A percentile compares a stretch with the other conserved stretches of the same genome.
Conservation (phyloP, 2,329 filamentous ascomycete genomes). For the Ustilaginoidea virens region DNA sequence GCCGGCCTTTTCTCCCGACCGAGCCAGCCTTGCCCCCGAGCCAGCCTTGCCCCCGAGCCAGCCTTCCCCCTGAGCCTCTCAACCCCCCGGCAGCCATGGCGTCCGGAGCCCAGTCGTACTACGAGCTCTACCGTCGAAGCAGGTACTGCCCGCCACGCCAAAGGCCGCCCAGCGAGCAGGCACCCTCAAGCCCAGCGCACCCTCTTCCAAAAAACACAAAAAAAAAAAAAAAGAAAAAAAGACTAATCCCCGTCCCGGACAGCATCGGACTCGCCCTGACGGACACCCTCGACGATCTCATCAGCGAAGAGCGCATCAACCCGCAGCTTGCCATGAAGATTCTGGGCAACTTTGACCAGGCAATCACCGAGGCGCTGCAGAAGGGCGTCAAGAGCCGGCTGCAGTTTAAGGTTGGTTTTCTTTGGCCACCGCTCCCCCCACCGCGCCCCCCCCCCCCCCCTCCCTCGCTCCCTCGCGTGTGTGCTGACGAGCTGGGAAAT, state of each 20-base stretch:
- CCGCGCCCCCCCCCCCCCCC: too few species aligned
- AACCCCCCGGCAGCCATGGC: conserved; percentile 25
- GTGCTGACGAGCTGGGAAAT: conserved; percentile 1
- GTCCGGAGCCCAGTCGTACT: conserved; percentile 44
- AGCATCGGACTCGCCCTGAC: conserved; percentile 90
- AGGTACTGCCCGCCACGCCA: conserved; percentile 47
- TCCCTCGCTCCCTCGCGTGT: too few species aligned
- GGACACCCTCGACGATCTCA: conserved; percentile 92
- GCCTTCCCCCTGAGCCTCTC: too few species aligned
- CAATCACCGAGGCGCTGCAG: conserved; percentile 78
- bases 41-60: too few species aligned
- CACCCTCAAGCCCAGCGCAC: too few species aligned
- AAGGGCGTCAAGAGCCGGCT: conserved; percentile 85
- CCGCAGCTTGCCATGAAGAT: conserved; percentile 99
- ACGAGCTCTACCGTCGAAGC: conserved; percentile 96
- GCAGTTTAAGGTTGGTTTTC: conserved; percentile 69
- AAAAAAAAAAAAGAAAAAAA: too few species aligned
- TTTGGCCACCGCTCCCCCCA: background rate
- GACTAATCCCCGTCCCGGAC: too few species aligned
- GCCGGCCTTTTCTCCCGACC: too few species aligned
- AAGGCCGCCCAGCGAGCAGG: background rate
- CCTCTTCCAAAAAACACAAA: background rate
- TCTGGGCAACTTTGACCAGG: conserved; percentile 84
- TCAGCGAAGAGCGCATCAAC: conserved; percentile 88
- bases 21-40: too few species aligned